Evolutionary conservation across 1,284 basidiomycete species (phyloP).

Genomic region (Cerioporus squamosus): DNA sequence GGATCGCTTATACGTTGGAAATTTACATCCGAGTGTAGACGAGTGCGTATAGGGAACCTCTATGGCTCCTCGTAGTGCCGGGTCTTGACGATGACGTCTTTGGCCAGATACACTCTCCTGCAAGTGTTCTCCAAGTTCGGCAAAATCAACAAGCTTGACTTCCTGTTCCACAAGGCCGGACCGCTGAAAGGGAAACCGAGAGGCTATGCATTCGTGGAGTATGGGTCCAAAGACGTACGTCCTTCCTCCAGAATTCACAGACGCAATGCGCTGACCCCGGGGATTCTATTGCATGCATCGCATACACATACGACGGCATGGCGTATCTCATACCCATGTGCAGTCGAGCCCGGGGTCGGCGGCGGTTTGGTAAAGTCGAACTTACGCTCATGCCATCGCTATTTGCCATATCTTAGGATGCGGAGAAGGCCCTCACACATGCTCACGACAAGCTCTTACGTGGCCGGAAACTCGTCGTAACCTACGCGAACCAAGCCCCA

Average conservation of each 20-base stretch:
- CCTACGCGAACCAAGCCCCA: constrained; percentile 85
- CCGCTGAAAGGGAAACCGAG: constrained; percentile 89
- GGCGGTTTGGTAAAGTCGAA: constrained; percentile 4
- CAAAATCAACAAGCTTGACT: constrained; percentile 91
- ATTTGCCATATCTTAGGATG: constrained; percentile 64
- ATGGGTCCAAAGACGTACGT: constrained; percentile 79
- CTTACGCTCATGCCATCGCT: constrained; percentile 20
- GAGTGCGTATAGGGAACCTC: constrained; percentile 68
- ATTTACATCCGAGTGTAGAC: constrained; percentile 86
- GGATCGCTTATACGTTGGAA: constrained; percentile 90
- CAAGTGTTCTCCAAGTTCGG: constrained; percentile 92
- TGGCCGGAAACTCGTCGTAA: constrained; percentile 88
- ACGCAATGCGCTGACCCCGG: constrained; percentile 56
- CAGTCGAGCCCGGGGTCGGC: constrained; percentile 26
- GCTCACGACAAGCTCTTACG: constrained; percentile 84
- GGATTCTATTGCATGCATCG: constrained; percentile 35
- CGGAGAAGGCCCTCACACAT: constrained; percentile 75
- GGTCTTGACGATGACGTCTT: neutral
- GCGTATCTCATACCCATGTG: constrained; percentile 12
- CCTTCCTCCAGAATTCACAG: constrained; percentile 14
- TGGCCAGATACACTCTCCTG: constrained; percentile 77
- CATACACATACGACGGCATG: constrained; percentile 17
- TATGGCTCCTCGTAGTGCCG: neutral
- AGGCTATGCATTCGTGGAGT: constrained; percentile 96
- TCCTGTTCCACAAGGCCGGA: constrained; percentile 93